Evolutionary conservation across 352 stramenopile genomes (phyloP).

Genomic region (Globisporangium camurandrum): DNA sequence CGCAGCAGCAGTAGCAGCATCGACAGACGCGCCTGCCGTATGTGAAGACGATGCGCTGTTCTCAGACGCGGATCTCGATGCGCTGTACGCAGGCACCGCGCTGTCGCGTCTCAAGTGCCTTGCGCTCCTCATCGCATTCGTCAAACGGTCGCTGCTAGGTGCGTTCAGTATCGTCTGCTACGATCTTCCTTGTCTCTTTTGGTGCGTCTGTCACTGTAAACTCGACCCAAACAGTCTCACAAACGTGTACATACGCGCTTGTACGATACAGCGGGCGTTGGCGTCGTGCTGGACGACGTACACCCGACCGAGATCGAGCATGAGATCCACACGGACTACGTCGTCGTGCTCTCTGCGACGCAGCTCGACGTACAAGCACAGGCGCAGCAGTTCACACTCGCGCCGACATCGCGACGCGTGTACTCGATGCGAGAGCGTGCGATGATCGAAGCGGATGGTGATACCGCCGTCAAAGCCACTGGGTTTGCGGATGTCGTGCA

Average conservation of each 20-base stretch:
- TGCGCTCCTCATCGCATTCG: constrained; percentile 31
- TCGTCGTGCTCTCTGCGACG: constrained; percentile 42
- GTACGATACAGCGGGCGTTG: constrained; percentile 36
- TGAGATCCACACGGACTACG: constrained; percentile 34
- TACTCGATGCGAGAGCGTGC: constrained; percentile 56
- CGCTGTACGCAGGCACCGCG: constrained; percentile 22
- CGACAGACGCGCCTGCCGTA: neutral
- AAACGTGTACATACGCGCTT: too few relatives aligned
- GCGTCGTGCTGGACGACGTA: constrained; percentile 58
- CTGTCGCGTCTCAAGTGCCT: constrained; percentile 23
- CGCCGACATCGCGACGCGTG: constrained; percentile 24
- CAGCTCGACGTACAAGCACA: constrained; percentile 29
- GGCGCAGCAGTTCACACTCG: constrained; percentile 23
- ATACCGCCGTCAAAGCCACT: constrained; percentile 11
- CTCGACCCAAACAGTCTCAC: too few relatives aligned
- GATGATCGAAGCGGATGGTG: constrained; percentile 18
- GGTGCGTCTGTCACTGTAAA: neutral
- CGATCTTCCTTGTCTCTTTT: neutral
- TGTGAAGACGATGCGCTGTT: constrained; percentile 24
- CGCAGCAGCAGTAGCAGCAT: neutral
- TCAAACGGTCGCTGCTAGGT: constrained; percentile 29
- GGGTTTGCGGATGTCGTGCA: constrained; percentile 23
- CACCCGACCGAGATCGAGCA: constrained; percentile 32
- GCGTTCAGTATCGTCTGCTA: too few relatives aligned
- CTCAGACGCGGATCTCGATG: constrained; percentile 26